Evolutionary conservation across 2,329 filamentous ascomycete species (phyloP).

Genomic region (Ustilaginoidea virens): DNA sequence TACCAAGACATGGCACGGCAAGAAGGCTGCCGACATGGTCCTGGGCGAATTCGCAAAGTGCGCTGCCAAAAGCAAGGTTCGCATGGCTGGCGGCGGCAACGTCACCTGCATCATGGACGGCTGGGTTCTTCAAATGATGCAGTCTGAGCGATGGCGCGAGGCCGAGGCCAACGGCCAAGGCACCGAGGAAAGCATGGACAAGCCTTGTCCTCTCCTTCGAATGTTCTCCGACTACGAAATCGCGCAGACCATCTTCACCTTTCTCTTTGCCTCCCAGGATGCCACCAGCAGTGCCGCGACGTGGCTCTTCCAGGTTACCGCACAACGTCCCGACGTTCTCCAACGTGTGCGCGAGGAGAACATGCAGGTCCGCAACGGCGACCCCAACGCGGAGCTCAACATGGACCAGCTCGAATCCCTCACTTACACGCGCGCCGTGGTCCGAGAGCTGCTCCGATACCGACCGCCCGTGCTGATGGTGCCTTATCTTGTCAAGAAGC

Average conservation of each 20-base stretch:
- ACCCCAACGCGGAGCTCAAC: constrained; percentile 52
- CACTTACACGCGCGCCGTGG: constrained; percentile 79
- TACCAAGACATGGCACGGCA: constrained; percentile 94
- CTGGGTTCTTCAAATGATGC: constrained; percentile 80
- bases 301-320: constrained; percentile 90
- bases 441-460: constrained; percentile 84
- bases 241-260: constrained; percentile 84
- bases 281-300: constrained; percentile 87
- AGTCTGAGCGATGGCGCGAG: constrained; percentile 69
- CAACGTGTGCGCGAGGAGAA: constrained; percentile 89
- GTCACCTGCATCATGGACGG: constrained; percentile 88
- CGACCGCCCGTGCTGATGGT: constrained; percentile 95
- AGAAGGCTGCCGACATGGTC: constrained; percentile 89
- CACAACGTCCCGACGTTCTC: constrained; percentile 83
- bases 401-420: constrained; percentile 83
- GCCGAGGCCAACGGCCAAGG: constrained; percentile 57
- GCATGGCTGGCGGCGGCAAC: constrained; percentile 78
- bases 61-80: constrained; percentile 81
- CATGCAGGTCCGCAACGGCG: constrained; percentile 56
- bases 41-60: constrained; percentile 81
- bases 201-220: constrained; percentile 70
- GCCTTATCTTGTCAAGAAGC: constrained; percentile 86
- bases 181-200: constrained; percentile 56
- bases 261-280: constrained; percentile 94
- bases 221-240: constrained; percentile 87